Evolutionary conservation across 768 basidiomycete genomes (phyloP), one percentile per base, ranked within the genome.

Genomic region (Amyloporia xantha): DNA sequence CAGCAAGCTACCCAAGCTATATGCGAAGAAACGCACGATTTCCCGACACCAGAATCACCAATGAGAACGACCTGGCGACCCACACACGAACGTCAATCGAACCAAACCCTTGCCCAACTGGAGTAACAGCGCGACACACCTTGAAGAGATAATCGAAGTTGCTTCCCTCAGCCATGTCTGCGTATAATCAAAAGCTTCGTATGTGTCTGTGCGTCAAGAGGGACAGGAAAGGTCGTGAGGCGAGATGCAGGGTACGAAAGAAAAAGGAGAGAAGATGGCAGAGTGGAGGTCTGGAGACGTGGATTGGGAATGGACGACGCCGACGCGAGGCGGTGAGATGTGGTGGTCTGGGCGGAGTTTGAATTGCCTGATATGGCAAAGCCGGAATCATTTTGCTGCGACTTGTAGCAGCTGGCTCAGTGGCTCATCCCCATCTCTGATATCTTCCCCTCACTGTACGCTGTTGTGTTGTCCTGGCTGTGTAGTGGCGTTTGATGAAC

Each of bases 101-200:
- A 42, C 37, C 17, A 33, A 23, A n/a, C n/a, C n/a, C n/a, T n/a
- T n/a, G n/a, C 35, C 9, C 21, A 25, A 20, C 17, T n/a, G 36
- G 27, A n/a, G 17, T 35, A 28, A 19, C 13, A 23, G 13, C 33
- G 21, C 17, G 15, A 64, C 71, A 26, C 44, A 94, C 95, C 81
- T 99, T 97, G 85, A 98, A 97, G 59, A 99, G 84, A 76, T 87
- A 98, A 68, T 97, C 95, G 73, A 96, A 98, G 78, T 92, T 93
- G 74, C 84, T 89, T 59, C 82, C 85, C 77, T 95, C 93, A 49
- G 90, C 68, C 93, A 96, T 96, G 30, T 7, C 19, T 21, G 38
- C 20, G n/a, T n/a, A n/a, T n/a, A 9, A 6, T 39, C 38, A 39
- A 39, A 17, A 9, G 19, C 9, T 10, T 39, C 12, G 38, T 10